Conservation (phyloP, 2,329 filamentous ascomycete genomes). For the Venturia nashicola region DNA sequence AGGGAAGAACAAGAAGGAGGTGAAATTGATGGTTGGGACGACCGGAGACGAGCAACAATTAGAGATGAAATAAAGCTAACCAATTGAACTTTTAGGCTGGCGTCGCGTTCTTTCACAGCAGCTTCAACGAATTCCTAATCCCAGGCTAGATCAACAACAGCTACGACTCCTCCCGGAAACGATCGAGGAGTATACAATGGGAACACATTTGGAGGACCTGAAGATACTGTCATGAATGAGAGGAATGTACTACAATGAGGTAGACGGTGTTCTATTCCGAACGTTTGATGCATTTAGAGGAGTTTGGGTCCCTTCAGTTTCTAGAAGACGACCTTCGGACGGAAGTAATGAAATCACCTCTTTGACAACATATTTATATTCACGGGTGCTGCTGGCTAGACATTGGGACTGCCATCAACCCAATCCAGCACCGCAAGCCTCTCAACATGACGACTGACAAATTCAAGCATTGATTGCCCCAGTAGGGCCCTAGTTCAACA, state of each 20-base stretch:
- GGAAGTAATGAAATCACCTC: not conserved
- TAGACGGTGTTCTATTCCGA: not conserved
- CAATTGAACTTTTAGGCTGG: slow-evolving; percentile 26
- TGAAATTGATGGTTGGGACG: too few relatives aligned
- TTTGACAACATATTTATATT: not conserved
- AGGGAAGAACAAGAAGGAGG: too few relatives aligned
- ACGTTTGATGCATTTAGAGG: not conserved
- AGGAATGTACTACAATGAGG: not conserved
- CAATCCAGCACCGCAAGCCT: not conserved
- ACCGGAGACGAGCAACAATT: not conserved
- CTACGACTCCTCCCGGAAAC: not conserved
- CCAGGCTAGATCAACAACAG: slow-evolving; percentile 17
- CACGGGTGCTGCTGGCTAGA: not conserved
- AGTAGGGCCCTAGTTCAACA: too few relatives aligned
- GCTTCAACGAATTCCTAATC: slow-evolving; percentile 39
- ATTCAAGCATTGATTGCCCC: too few relatives aligned
- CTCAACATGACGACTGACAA: too few relatives aligned
- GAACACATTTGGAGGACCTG: not conserved
- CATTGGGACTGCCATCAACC: not conserved
- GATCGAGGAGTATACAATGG: not conserved
- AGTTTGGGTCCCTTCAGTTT: not conserved
- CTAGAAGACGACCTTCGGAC: not conserved
- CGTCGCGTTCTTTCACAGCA: slow-evolving; percentile 40
- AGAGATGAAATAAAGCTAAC: slow-evolving; percentile 11
- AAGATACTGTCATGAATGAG: not conserved